Evolutionary conservation across 2,329 filamentous ascomycete species (phyloP), one percentile per base, ranked within the genome.

Genomic region (Arachnomyces sp.): DNA sequence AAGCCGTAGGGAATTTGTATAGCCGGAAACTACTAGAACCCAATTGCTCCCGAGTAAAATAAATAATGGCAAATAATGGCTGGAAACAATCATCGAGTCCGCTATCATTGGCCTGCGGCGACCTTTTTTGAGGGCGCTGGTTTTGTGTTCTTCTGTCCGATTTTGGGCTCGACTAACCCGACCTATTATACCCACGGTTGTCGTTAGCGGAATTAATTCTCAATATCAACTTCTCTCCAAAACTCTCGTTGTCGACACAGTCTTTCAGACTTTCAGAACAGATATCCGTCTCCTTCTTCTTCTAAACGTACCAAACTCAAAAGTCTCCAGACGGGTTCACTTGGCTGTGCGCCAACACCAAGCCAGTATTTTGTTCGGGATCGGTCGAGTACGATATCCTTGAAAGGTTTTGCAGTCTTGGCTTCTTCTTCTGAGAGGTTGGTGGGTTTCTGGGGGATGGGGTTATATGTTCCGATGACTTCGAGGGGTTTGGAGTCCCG

Each of bases 261-360:
- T n/a, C n/a, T n/a, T n/a, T n/a, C n/a, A n/a, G n/a, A n/a, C n/a
- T n/a, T n/a, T n/a, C n/a, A n/a, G n/a, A n/a, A n/a, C n/a, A n/a
- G n/a, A n/a, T n/a, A n/a, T n/a, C n/a, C n/a, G n/a, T n/a, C n/a
- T n/a, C n/a, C n/a, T n/a, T n/a, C n/a, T n/a, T n/a, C n/a, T n/a
- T n/a, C n/a, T n/a, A n/a, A n/a, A 55, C 69, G 47, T 59, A 89
- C 86, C 86, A 95, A 83, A 41, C 77, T 77, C 52, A 98, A 69
- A 54, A 96, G 64, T 59, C 86, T 75, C 89, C 89, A 95, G 28
- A 84, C 86, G 3, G 86, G 81, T 52, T 95, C 86, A 47, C 84
- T 89, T 7, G 92, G 92, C 68, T 98, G 92, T 41, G 92, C 92
- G 1, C 92, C 92, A 3, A 96, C 90, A 60, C 92, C 92, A 28